These are phyloP conservation scores for Singerocomus inundabilis DNA, from an alignment of 1,284 basidiomycete species.

Conservation along the genomic window DNA sequence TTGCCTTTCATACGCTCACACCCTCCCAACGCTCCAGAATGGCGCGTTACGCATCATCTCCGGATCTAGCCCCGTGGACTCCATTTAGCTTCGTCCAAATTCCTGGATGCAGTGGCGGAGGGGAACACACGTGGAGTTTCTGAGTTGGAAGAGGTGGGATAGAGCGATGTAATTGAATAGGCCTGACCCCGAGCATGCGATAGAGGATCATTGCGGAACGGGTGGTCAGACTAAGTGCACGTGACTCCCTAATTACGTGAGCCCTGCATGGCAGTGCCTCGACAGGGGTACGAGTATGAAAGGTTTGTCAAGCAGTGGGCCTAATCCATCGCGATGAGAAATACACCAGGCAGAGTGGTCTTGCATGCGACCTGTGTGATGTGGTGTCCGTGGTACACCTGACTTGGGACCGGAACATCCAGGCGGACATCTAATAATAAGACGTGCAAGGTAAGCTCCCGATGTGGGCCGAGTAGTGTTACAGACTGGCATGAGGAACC, in stretches of 20 bases:
- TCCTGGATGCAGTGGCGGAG: conserved; percentile 54
- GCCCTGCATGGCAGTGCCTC: conserved; percentile 38
- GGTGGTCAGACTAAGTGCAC: conserved; percentile 46
- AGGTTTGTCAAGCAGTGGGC: conserved; percentile 42
- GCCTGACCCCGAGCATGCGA: conserved; percentile 31
- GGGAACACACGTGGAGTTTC: conserved; percentile 58
- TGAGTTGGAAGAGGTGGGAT: conserved; percentile 66
- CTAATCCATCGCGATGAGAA: conserved; percentile 40
- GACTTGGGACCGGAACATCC: conserved; percentile 47
- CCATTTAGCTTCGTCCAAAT: conserved; percentile 55
- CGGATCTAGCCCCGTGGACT: conserved; percentile 61
- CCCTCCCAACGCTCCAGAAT: conserved; percentile 36
- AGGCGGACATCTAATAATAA: too few relatives aligned
- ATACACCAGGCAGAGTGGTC: conserved; percentile 42
- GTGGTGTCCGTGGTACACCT: conserved; percentile 39
- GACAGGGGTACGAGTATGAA: conserved; percentile 35
- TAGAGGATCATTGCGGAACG: conserved; percentile 34
- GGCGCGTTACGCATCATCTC: conserved; percentile 45
- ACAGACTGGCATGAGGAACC: too few relatives aligned
- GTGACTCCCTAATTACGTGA: too few relatives aligned
- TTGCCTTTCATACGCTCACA: too few relatives aligned
- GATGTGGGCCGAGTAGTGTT: too few relatives aligned
- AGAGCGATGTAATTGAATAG: conserved; percentile 56
- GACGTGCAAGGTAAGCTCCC: too few relatives aligned
- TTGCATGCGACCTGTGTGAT: conserved; percentile 33